Conservation (phyloP, 176 grass and related monocot genomes). For the Eragrostis nindensis region DNA sequence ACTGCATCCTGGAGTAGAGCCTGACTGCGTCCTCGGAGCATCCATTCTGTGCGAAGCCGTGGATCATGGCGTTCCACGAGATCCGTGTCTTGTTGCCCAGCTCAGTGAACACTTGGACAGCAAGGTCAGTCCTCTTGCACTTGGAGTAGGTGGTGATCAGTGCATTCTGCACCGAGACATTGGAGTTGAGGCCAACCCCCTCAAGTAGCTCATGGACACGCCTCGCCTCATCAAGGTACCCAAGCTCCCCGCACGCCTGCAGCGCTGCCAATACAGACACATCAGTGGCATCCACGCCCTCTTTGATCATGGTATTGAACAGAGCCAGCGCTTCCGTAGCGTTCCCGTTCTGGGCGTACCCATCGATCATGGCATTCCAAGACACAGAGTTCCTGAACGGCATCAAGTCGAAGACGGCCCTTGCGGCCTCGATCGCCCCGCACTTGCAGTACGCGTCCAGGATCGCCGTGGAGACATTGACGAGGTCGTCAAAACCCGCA, state of each 20-base stretch:
- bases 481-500: constrained; percentile 37
- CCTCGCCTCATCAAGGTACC: constrained; percentile 49
- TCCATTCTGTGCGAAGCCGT: constrained; percentile 54
- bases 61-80: constrained; percentile 77
- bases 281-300: constrained; percentile 52
- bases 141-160: constrained; percentile 61
- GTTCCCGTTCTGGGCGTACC: neutral
- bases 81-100: constrained; percentile 47
- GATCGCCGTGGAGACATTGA: constrained; percentile 60
- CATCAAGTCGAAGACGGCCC: constrained; percentile 51
- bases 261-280: constrained; percentile 49
- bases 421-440: neutral
- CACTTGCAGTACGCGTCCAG: constrained; percentile 59
- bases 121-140: constrained; percentile 62
- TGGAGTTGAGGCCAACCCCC: constrained; percentile 38
- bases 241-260: constrained; percentile 60
- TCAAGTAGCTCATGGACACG: constrained; percentile 51
- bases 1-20: constrained; percentile 62
- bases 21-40: constrained; percentile 43
- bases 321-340: neutral
- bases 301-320: constrained; percentile 55
- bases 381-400: constrained; percentile 31
- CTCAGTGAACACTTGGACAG: constrained; percentile 43
- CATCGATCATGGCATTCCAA: neutral
- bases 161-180: constrained; percentile 57